A percentile compares a stretch with the other conserved stretches of the same genome.
These are phyloP conservation scores for Capsella bursapastoris DNA, from an alignment of 345 rosid genomes.

Conservation along the genomic window DNA sequence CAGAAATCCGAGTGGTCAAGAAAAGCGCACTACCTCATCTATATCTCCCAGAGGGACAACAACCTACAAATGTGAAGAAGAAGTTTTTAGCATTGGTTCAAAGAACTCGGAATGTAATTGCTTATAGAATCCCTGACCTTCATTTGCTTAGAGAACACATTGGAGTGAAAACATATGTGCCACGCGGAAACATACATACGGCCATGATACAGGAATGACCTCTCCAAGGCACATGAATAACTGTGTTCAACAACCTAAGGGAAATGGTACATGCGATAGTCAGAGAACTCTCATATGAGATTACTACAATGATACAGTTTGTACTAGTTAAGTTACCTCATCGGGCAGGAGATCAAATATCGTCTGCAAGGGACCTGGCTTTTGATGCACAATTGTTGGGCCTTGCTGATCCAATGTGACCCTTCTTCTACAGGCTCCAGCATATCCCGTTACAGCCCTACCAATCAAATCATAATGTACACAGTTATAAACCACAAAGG, in stretches of 20 bases:
- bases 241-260: slow-evolving; percentile 86
- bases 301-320: slow-evolving; percentile 1
- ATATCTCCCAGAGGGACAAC: slow-evolving; percentile 91
- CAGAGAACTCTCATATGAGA: slow-evolving; percentile 26
- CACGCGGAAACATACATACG: slow-evolving; percentile 98
- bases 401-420: slow-evolving; percentile 73
- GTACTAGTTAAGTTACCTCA: slow-evolving; percentile 59
- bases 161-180: slow-evolving; percentile 99
- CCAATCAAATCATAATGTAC: slow-evolving; percentile 31
- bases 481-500: slow-evolving; percentile 11
- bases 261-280: slow-evolving; percentile 24
- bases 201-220: slow-evolving; percentile 98
- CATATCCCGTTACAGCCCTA: slow-evolving; percentile 73
- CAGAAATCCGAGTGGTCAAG: slow-evolving; percentile 13
- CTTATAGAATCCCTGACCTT: slow-evolving; percentile 62
- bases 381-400: slow-evolving; percentile 93
- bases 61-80: slow-evolving; percentile 55
- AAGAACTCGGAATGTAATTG: background rate
- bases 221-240: slow-evolving; percentile 96
- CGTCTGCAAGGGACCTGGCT: slow-evolving; percentile 95
- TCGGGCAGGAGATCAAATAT: slow-evolving; percentile 88
- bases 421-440: slow-evolving; percentile 80
- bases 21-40: slow-evolving; percentile 69
- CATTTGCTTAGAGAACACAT: slow-evolving; percentile 98
- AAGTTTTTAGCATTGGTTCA: slow-evolving; percentile 15